Conservation (phyloP, 306 rosid genomes). For the Corylus avellana region DNA sequence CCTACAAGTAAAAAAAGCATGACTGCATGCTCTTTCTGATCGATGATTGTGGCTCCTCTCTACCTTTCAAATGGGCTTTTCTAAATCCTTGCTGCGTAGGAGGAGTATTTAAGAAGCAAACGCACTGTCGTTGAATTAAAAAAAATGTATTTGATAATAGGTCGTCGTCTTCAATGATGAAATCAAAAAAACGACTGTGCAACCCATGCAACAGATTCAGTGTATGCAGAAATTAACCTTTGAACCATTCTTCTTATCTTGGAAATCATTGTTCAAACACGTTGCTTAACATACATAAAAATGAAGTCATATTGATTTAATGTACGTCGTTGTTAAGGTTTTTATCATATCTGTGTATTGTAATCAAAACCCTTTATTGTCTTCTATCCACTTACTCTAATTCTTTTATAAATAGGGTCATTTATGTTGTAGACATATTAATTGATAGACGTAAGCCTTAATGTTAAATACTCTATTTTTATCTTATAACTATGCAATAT, state of each 20-base stretch:
- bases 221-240: not conserved
- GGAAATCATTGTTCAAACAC: too few species aligned
- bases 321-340: too few species aligned
- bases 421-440: too few species aligned
- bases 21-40: conserved; percentile 2
- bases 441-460: too few species aligned
- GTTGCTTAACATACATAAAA: too few species aligned
- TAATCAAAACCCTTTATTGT: too few species aligned
- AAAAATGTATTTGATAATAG: not conserved
- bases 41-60: conserved; percentile 35
- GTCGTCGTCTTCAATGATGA: conserved; percentile 5
- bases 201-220: not conserved
- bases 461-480: too few species aligned
- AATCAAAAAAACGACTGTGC: not conserved
- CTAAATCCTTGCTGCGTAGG: not conserved
- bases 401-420: too few species aligned
- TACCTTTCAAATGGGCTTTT: conserved; percentile 17
- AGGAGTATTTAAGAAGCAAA: conserved; percentile 11
- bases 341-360: too few species aligned
- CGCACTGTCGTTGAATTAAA: not conserved
- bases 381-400: too few species aligned
- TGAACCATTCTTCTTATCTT: not conserved
- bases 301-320: too few species aligned
- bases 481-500: too few species aligned
- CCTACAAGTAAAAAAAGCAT: conserved; percentile 5